phyloP scores from a whole-genome alignment of 352 stramenopile species.

The Pythium scleroteichum region DNA sequence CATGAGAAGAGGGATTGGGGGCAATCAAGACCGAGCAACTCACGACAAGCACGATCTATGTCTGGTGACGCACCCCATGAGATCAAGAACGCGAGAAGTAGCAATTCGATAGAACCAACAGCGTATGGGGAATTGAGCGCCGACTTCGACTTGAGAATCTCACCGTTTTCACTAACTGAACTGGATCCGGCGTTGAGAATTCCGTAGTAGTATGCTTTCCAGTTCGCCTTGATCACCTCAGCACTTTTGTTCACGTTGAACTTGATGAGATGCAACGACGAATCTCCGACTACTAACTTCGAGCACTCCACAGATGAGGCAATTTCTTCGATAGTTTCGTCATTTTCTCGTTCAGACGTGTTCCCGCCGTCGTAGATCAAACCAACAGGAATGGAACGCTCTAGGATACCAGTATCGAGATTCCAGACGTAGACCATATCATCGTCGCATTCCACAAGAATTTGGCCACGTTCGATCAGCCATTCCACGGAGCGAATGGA shows the following conservation, averaged over 20 bases:
- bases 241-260: constrained; percentile 67
- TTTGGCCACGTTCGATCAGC: constrained; percentile 56
- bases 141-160: constrained; percentile 3
- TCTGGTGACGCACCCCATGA: constrained; percentile 69
- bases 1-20: constrained; percentile 64
- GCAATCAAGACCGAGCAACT: constrained; percentile 55
- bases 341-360: constrained; percentile 14
- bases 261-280: constrained; percentile 59
- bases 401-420: constrained; percentile 70
- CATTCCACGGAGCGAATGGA: constrained; percentile 52
- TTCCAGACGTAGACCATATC: constrained; percentile 82
- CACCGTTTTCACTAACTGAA: neutral
- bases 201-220: constrained; percentile 59
- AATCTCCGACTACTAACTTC: constrained; percentile 54
- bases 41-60: constrained; percentile 63
- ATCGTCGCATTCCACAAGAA: constrained; percentile 74
- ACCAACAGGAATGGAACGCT: constrained; percentile 55
- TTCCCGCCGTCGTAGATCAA: constrained; percentile 59
- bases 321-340: neutral
- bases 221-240: constrained; percentile 68
- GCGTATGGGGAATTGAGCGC: constrained; percentile 47
- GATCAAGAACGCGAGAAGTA: constrained; percentile 72
- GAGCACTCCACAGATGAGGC: constrained; percentile 43
- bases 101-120: constrained; percentile 68
- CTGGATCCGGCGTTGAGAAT: constrained; percentile 16